A percentile compares a stretch with the other conserved stretches of the same genome.
Evolutionary conservation across 352 stramenopile genomes (phyloP).

Genomic region (Pythium scleroteichum): DNA sequence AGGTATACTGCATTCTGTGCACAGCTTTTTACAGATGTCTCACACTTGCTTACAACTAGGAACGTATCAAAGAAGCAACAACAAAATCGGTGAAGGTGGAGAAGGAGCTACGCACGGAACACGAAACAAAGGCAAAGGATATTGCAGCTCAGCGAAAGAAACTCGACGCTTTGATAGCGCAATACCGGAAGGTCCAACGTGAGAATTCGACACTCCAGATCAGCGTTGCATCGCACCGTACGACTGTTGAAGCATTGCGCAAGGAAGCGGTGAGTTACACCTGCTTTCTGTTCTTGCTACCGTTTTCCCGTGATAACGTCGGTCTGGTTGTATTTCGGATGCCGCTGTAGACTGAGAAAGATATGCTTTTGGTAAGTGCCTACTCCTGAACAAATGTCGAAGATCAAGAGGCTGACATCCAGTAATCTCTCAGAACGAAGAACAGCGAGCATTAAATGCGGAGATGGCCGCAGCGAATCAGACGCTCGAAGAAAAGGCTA

Average conservation of each 20-base stretch:
- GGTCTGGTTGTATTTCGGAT: no score
- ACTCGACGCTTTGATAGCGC: slow-evolving; percentile 67
- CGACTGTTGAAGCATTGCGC: slow-evolving; percentile 69
- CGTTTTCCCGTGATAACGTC: not conserved
- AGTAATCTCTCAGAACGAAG: slow-evolving; percentile 67
- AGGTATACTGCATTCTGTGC: slow-evolving; percentile 29
- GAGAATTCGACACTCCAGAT: slow-evolving; percentile 80
- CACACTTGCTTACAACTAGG: slow-evolving; percentile 23
- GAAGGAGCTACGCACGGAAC: slow-evolving; percentile 66
- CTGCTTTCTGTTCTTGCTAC: not conserved
- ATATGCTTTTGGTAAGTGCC: slow-evolving; percentile 71
- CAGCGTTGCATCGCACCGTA: slow-evolving; percentile 60
- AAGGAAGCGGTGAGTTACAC: slow-evolving; percentile 77
- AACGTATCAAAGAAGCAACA: slow-evolving; percentile 86
- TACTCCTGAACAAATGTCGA: no score
- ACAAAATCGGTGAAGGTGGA: slow-evolving; percentile 66
- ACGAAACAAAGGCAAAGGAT: slow-evolving; percentile 78
- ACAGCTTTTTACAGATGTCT: slow-evolving; percentile 34
- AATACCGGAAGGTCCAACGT: slow-evolving; percentile 83
- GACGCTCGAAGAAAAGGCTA: slow-evolving; percentile 85
- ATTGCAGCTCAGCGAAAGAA: slow-evolving; percentile 77
- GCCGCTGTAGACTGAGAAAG: slow-evolving; percentile 73
- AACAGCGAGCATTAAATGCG: slow-evolving; percentile 83
- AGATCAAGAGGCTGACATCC: no score
- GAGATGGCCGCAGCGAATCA: slow-evolving; percentile 84